Conservation (phyloP, 345 rosid species). For the Litchi chinensis region DNA sequence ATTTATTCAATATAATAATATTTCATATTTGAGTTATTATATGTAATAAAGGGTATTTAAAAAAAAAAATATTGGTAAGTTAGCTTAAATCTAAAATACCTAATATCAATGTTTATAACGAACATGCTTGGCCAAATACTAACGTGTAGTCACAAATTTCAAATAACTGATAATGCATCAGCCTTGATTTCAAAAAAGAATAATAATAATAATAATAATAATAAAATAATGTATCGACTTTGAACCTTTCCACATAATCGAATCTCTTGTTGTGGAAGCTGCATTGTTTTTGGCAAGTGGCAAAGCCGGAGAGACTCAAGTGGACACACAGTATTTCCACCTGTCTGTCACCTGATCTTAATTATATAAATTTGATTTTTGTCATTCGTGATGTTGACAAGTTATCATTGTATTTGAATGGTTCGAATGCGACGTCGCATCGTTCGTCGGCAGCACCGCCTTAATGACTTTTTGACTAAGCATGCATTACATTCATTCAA, state of each 20-base stretch:
- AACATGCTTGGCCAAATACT: background rate
- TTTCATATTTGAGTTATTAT: too few relatives aligned
- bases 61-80: background rate
- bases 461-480: background rate
- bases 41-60: too few relatives aligned
- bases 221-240: background rate
- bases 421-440: background rate
- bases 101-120: background rate
- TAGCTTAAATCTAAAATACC: background rate
- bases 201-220: too few relatives aligned
- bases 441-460: conserved; percentile 12
- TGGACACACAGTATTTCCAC: background rate
- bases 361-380: background rate
- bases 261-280: conserved; percentile 2
- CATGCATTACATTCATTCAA: background rate
- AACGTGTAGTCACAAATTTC: background rate
- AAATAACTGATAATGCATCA: background rate
- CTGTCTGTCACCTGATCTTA: background rate
- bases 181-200: too few relatives aligned
- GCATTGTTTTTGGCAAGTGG: background rate
- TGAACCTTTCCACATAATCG: background rate
- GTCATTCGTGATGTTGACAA: conserved; percentile 1
- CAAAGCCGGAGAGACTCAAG: background rate
- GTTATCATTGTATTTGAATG: background rate
- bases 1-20: too few relatives aligned